Base-by-base conservation (phyloP, 129 eudicot genomes). In the Flaveria trinervia region DNA sequence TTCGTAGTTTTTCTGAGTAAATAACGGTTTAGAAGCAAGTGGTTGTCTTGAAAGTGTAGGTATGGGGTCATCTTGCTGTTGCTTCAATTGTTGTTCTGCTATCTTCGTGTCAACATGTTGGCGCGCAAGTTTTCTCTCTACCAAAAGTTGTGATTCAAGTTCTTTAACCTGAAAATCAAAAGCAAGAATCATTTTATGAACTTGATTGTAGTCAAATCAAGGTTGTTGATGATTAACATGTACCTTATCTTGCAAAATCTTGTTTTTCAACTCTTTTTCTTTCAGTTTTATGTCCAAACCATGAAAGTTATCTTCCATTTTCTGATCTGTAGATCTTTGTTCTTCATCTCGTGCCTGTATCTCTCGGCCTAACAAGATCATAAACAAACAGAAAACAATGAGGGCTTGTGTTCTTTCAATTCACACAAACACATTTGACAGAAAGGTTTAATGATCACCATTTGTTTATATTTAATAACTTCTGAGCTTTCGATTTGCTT, bases 231-330 rank as follows among this genome's bases (percentile, higher is more conserved):
- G 22, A 39, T 44, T 52, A 71, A 13, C 49, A 3, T n/a, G 67
- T 70, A 93, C 98, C 98, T 94, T 94, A 28, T 94, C 98, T 70
- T 94, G 97, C 45, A 94, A 70, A 86, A 45, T 83, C 78, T 88
- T 87, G 85, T 89, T 94, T 72, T 87, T 94, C 85, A 79, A 52
- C 71, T 94, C 98, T 80, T 71, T 94, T 61, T 94, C 98, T 81
- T 91, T 94, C 60, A 89, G 41, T 78, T 91, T 94, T 62, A 84
- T 71, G 68, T 89, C 98, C 67, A 94, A 81, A 57, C 89, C 95
- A 67, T 91, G 86, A 73, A 87, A 68, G 61, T 80, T 77, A 45
- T 91, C 98, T 83, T 94, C 98, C 90, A 89, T 67, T 82, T 82
- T 93, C 78, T 91, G 49, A 86, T 80, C 59, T 89, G 98, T 36